Evolutionary conservation across 129 eudicot species (phyloP).

Genomic region (Chrysanthemum seticuspe): DNA sequence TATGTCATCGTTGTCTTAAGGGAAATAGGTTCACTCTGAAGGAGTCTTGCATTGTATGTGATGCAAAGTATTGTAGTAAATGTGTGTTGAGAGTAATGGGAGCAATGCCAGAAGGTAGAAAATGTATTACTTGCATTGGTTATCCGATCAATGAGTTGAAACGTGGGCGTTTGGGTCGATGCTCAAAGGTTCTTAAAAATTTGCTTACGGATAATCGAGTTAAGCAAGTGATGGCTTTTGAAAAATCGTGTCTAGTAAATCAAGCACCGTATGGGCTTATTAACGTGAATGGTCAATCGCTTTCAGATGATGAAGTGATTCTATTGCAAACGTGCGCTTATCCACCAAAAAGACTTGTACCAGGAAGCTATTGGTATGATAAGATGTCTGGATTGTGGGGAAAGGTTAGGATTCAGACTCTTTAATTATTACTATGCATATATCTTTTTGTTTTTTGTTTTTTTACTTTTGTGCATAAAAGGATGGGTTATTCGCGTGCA

Average conservation of each 20-base stretch:
- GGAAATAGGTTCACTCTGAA: conserved; percentile 64
- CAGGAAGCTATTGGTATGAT: conserved; percentile 91
- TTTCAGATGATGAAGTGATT: conserved; percentile 51
- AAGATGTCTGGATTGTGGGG: conserved; percentile 96
- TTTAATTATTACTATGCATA: not conserved
- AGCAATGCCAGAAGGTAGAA: conserved; percentile 96
- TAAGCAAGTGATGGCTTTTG: conserved; percentile 51
- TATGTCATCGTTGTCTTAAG: conserved; percentile 61
- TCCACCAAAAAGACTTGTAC: conserved; percentile 75
- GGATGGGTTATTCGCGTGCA: too few species aligned
- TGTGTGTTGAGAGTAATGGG: conserved; percentile 84
- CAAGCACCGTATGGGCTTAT: conserved; percentile 66
- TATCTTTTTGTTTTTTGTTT: not conserved
- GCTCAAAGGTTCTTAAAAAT: conserved; percentile 57
- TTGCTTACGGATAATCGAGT: conserved; percentile 42
- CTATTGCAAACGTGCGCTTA: conserved; percentile 53
- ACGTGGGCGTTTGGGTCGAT: conserved; percentile 56
- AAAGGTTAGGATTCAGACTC: conserved; percentile 53
- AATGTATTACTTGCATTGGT: conserved; percentile 78
- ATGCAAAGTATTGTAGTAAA: conserved; percentile 70
- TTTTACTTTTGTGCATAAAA: not conserved
- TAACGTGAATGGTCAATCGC: conserved; percentile 49
- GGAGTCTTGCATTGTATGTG: conserved; percentile 75
- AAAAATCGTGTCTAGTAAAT: conserved; percentile 55
- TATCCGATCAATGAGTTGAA: conserved; percentile 62